Evolutionary conservation across 108 stramenopile genomes (phyloP), one percentile per base, ranked within the genome.

Genomic region (Fragilariopsis cylindrus): DNA sequence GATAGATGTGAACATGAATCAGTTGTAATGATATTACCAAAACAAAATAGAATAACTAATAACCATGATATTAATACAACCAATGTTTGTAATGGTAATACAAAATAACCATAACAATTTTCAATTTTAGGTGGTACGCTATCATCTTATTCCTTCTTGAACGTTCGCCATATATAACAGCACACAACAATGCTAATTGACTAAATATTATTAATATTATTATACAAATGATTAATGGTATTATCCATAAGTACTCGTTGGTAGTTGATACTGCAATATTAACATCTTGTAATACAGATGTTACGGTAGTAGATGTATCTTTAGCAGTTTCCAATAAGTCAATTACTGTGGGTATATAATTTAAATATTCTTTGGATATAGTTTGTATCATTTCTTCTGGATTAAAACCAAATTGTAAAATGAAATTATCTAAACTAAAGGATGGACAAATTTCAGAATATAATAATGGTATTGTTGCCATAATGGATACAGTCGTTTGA

Each of bases 201-300:
- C 49, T 52, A 50, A 57, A 72, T 3, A 48, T 60, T 15, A 72
- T 56, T 47, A 72, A 19, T n/a, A 72, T 72, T 5, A 39, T 62
- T 15, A 39, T 39, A 12, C 56, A 60, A 45, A 79, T 50, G 4
- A 79, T 43, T 7, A 55, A 47, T 48, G 78, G 78, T 12, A 73
- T 43, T 4, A 69, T 49, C 78, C 78, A 79, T 30, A 71, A 52
- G 49, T 67, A 68, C 3, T 67, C 53, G 4, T 67, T 47, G 7
- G 78, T 42, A 7, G 30, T n/a, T 0, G 49, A 48, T n/a, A 79
- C 18, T 3, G 50, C 16, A 6, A 13, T 7, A 18, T 66, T 42
- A 19, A 72, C 19, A 30, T 68, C 55, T 16, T 48, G 12, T 57
- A 71, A 65, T 3, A 68, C 21, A 41, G 42, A 19, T 11, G 65